Evolutionary conservation across 2,329 filamentous ascomycete genomes (phyloP), one percentile per base, ranked within the genome.

Genomic region (Fusarium nodosum): DNA sequence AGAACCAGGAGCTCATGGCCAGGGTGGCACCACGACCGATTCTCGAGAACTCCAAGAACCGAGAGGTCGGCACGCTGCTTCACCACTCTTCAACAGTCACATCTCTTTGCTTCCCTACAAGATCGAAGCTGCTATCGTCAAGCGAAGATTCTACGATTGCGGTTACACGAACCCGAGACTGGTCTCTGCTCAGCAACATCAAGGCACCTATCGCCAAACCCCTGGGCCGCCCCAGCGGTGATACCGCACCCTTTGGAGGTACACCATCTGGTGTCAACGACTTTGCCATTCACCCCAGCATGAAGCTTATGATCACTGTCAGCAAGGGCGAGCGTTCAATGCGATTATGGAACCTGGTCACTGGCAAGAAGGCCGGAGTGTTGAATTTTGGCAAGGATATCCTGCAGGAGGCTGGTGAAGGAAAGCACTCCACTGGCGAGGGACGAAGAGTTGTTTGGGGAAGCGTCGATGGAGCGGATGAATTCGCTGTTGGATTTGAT

Each of bases 281-380:
- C 78, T 97, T 99, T 78, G 93, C 95, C 3, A 91, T 99, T 28
- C 96, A 99, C 78, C 95, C 96, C 1, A 97, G 93, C 78, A 93
- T 97, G 87, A 98, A 97, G 82, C 84, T 99, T 52, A 97, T 98
- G 93, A 89, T 99, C 64, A 97, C 89, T 73, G 94, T 98, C 11
- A 91, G 93, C 72, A 93, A 91, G 74, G 94, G 94, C 69, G 96
- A 99, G 82, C 90, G 89, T 69, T 93, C 91, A 76, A 97, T 99
- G 92, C 85, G 96, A 69, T 80, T 98, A 69, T 99, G 96, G 96
- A 98, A 99, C 76, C 79, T 99, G 68, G 94, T 98, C 70, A 98
- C 95, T 4, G 96, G 94, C 18, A 97, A 95, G 82, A 97, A 97
- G 82, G 94, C 94, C 1, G 93, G 94, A 31, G 94, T 97, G 54